These are phyloP conservation scores for Sordaria brevicollis DNA, from an alignment of 495 filamentous ascomycete genomes.

Conservation along the genomic window DNA sequence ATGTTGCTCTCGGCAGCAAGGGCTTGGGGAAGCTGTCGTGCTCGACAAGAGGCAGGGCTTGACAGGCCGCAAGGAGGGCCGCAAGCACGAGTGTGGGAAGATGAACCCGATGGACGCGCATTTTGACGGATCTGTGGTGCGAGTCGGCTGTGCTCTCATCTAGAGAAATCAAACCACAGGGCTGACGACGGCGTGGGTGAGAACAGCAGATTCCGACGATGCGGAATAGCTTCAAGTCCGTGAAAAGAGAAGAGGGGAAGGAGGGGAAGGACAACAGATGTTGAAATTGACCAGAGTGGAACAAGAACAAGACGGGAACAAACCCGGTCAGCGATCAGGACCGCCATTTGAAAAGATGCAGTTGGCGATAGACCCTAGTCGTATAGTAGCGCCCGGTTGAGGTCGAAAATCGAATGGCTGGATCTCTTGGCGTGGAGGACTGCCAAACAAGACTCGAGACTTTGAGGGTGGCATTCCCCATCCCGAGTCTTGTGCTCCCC, in stretches of 20 bases:
- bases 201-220: not conserved
- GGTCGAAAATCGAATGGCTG: not conserved
- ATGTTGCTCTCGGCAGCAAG: conserved; percentile 16
- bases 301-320: not conserved
- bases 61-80: conserved; percentile 1
- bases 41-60: conserved; percentile 9
- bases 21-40: not conserved
- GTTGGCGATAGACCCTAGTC: not conserved
- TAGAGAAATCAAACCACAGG: not conserved
- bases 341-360: not conserved
- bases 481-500: not conserved
- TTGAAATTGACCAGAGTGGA: not conserved
- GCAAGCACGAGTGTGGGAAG: conserved; percentile 1
- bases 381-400: not conserved
- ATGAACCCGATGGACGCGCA: conserved; percentile 6
- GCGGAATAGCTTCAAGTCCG: not conserved
- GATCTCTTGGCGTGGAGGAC: not conserved
- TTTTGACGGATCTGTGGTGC: conserved; percentile 1
- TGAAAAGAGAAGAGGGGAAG: not conserved
- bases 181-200: not conserved
- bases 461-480: not conserved
- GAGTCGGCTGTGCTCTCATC: not conserved
- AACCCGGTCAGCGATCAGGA: not conserved
- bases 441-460: not conserved
- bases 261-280: not conserved